A percentile compares a stretch with the other conserved stretches of the same genome.
phyloP scores from a whole-genome alignment of 2,329 filamentous ascomycete species.

The Clarireedia hainanense region DNA sequence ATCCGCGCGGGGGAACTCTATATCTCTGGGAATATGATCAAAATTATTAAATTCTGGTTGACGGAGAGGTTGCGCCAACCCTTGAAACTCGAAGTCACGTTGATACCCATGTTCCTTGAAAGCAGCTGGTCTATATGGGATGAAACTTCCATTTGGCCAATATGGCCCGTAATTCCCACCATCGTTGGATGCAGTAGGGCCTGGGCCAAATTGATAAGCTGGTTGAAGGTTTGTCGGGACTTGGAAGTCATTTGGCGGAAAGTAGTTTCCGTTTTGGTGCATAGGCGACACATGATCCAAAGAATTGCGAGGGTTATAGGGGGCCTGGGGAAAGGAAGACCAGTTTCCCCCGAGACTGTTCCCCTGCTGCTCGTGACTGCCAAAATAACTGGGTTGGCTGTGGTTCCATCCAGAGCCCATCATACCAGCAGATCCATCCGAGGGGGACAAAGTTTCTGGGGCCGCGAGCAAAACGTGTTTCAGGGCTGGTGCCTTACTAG shows the following conservation, averaged over 20 bases:
- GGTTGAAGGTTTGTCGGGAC: constrained; percentile 53
- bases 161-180: constrained; percentile 52
- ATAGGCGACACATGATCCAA: constrained; percentile 20
- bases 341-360: constrained; percentile 2
- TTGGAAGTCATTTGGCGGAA: constrained; percentile 36
- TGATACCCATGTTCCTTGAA: constrained; percentile 43
- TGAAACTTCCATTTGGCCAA: constrained; percentile 52
- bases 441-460: constrained; percentile 23
- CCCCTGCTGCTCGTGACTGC: constrained; percentile 11
- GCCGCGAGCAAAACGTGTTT: constrained; percentile 77
- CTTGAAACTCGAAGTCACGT: constrained; percentile 10
- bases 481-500: constrained; percentile 63
- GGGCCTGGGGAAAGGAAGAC: constrained; percentile 14
- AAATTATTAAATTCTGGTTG: constrained; percentile 10
- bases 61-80: not conserved
- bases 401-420: not conserved
- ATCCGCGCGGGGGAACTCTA: not conserved
- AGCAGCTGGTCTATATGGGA: constrained; percentile 48
- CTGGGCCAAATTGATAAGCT: constrained; percentile 46
- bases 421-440: constrained; percentile 10
- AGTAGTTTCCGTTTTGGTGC: constrained; percentile 20
- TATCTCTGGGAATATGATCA: not conserved
- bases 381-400: constrained; percentile 8
- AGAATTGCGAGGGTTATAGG: constrained; percentile 17
- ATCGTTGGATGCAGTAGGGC: constrained; percentile 49